Evolutionary conservation across 2,329 filamentous ascomycete species (phyloP).

Genomic region (Stagonosporopsis tanaceti): DNA sequence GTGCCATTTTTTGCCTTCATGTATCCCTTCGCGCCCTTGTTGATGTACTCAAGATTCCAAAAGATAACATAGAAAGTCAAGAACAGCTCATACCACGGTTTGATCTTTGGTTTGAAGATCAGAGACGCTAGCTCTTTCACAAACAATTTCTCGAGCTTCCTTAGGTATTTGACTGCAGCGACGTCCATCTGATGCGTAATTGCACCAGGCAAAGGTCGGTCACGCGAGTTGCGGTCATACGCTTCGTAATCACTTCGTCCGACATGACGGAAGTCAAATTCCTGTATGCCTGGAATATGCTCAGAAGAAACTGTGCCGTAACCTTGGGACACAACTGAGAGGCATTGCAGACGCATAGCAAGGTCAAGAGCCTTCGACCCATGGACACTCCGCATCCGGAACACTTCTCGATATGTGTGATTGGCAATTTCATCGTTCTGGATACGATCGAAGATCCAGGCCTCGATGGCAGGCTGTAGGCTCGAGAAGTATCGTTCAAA

Average conservation of each 20-base stretch:
- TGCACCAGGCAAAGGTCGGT: conserved; percentile 45
- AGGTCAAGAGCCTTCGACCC: conserved; percentile 38
- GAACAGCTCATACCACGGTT: conserved; percentile 50
- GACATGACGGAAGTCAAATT: conserved; percentile 41
- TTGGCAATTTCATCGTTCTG: conserved; percentile 39
- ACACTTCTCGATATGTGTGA: conserved; percentile 44
- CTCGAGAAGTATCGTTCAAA: conserved; percentile 42
- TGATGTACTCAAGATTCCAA: conserved; percentile 49
- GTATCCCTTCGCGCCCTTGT: conserved; percentile 43
- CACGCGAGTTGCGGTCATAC: conserved; percentile 44
- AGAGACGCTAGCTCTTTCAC: conserved; percentile 38
- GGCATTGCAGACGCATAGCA: conserved; percentile 45
- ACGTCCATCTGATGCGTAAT: conserved; percentile 50
- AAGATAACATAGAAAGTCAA: conserved; percentile 47
- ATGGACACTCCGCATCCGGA: conserved; percentile 36
- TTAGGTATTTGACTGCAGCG: conserved; percentile 43
- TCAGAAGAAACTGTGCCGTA: conserved; percentile 46
- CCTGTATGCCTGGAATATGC: conserved; percentile 42
- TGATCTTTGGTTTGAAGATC: conserved; percentile 46
- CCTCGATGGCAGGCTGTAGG: conserved; percentile 40
- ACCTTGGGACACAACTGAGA: conserved; percentile 48
- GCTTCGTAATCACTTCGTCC: conserved; percentile 46
- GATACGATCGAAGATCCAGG: conserved; percentile 43
- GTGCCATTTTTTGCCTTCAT: conserved; percentile 47
- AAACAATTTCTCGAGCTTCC: conserved; percentile 40